Percentiles rank a stretch among this genome's conserved stretches.
These are phyloP conservation scores for Kregervanrija delftensis DNA, from an alignment of 805 yeast genomes.

Conservation along the genomic window DNA sequence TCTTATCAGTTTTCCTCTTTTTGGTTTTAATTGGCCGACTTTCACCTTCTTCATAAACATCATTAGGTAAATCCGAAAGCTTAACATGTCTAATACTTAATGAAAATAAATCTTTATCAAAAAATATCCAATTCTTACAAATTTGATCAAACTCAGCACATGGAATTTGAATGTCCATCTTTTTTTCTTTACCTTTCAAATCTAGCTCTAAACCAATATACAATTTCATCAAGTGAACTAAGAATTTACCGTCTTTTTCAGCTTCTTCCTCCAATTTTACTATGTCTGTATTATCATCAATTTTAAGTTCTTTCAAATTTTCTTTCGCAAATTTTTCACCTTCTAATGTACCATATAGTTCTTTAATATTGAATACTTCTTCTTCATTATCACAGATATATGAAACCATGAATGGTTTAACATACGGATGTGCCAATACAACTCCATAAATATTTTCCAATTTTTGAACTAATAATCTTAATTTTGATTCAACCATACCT, in stretches of 20 bases:
- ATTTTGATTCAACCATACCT: slow-evolving; percentile 86
- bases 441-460: slow-evolving; percentile 74
- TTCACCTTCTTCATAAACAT: slow-evolving; percentile 79
- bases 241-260: slow-evolving; percentile 19
- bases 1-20: slow-evolving; percentile 41
- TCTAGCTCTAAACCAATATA: slow-evolving; percentile 70
- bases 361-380: slow-evolving; percentile 22
- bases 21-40: slow-evolving; percentile 58
- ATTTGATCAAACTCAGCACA: slow-evolving; percentile 82
- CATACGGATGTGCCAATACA: slow-evolving; percentile 82
- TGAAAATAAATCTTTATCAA: slow-evolving; percentile 51
- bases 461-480: slow-evolving; percentile 76
- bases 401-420: slow-evolving; percentile 60
- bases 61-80: slow-evolving; percentile 73
- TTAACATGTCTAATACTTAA: slow-evolving; percentile 70
- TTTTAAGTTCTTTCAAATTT: slow-evolving; percentile 25
- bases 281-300: slow-evolving; percentile 25
- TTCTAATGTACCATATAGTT: slow-evolving; percentile 47
- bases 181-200: slow-evolving; percentile 46
- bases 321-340: slow-evolving; percentile 41
- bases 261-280: slow-evolving; percentile 21
- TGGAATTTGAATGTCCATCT: slow-evolving; percentile 80
- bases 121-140: slow-evolving; percentile 69
- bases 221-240: slow-evolving; percentile 61
- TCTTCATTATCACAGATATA: slow-evolving; percentile 40